Conservation (phyloP, 1,139 yeast species). For the Pichia sp. region DNA sequence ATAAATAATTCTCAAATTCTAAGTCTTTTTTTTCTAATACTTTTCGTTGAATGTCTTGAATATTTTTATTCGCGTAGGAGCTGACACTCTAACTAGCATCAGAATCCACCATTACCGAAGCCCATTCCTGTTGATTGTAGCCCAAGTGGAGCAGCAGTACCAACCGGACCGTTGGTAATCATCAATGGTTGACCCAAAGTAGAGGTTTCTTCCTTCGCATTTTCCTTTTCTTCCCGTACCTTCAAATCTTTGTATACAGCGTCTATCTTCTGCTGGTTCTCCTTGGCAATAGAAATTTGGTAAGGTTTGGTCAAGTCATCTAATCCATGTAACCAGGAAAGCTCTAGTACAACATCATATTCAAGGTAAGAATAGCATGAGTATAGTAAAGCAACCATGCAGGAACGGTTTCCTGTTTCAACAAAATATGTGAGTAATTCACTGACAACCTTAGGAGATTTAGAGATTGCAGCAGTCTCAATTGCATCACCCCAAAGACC, state of each 20-base stretch:
- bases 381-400: conserved; percentile 86
- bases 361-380: conserved; percentile 77
- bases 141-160: conserved; percentile 38
- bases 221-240: conserved; percentile 58
- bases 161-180: conserved; percentile 53
- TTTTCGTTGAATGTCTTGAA: neutral
- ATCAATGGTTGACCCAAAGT: conserved; percentile 51
- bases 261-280: conserved; percentile 63
- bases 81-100: neutral
- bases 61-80: neutral
- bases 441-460: conserved; percentile 76
- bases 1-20: neutral
- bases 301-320: conserved; percentile 83
- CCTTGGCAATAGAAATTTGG: conserved; percentile 75
- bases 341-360: conserved; percentile 80
- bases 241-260: conserved; percentile 68
- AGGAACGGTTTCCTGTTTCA: conserved; percentile 95
- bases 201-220: conserved; percentile 47
- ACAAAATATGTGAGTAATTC: conserved; percentile 89
- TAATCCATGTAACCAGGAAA: conserved; percentile 86
- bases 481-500: conserved; percentile 94
- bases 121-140: conserved; percentile 66
- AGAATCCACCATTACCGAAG: conserved; percentile 47
- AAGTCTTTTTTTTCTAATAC: neutral
- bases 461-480: conserved; percentile 84